Base-by-base conservation (phyloP, 225 moss, liverwort and hornwort genomes). In the Polytrichum formosum region DNA sequence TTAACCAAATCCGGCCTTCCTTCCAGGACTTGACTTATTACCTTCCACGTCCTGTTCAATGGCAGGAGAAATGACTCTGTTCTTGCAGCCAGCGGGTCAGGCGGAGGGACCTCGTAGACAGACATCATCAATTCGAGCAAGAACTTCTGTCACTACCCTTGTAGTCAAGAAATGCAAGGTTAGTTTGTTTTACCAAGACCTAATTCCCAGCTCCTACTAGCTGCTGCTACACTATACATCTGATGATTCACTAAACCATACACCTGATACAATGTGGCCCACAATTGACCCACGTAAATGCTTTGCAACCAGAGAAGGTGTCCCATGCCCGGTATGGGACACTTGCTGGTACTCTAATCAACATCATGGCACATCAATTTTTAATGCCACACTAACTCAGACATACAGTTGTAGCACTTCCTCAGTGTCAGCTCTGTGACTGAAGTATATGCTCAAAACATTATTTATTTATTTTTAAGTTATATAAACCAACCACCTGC, bases 121-220 rank as follows among this genome's bases (percentile, higher is more conserved):
- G 28, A 81, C 70, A 25, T 78, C 84, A 53, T 83, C 88, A 28
- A 82, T 88, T 60, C 79, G 84, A 19, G 88, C 84, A 62, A 84
- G 73, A 67, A 84, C 84, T 66, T 80, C 78, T 72, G 84, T 84
- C 25, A 74, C 77, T 23, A 70, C 74, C 26, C 71, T 84, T 25
- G 84, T 88, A 56, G 67, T 84, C 13, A 80, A 77, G 63, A 77
- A 75, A 82, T 67, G 67, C 28, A 76, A 84, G 88, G 88, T 88
- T 13, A 22, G 63, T 9, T 27, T 30, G 6, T n/a, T 28, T 28
- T 46, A 33, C 65, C 30, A 1, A 28, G 29, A 26, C 65, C 28
- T 5, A 31, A 7, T 31, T 65, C 28, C 18, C 23, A 56, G 21
- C 30, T 35, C 33, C 61, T 25, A 54, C 27, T 54, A 28, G 18